Conservation (phyloP, 129 eudicot genomes). For the Deinandra increscens region DNA sequence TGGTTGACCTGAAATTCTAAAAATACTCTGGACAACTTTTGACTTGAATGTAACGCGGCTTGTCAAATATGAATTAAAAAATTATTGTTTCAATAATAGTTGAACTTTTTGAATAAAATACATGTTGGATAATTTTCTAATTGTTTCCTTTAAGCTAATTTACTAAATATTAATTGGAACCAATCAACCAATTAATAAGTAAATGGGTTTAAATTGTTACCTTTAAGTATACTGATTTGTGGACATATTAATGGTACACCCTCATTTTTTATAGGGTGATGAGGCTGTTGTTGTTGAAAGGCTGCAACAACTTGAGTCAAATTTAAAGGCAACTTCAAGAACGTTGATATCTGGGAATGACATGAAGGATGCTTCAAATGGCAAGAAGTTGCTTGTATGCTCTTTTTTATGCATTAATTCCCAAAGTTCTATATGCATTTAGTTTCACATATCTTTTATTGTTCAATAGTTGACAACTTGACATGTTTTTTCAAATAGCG, state of each 20-base stretch:
- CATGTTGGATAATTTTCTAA: too few relatives aligned
- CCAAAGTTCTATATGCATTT: slow-evolving; percentile 5
- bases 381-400: slow-evolving; percentile 66
- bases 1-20: neutral
- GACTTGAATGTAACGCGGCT: neutral
- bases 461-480: slow-evolving; percentile 5
- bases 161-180: neutral
- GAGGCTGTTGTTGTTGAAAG: slow-evolving; percentile 79
- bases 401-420: slow-evolving; percentile 18
- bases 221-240: slow-evolving; percentile 4
- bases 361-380: slow-evolving; percentile 51
- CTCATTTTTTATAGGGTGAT: slow-evolving; percentile 56
- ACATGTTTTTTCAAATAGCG: neutral
- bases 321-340: slow-evolving; percentile 49
- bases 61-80: neutral
- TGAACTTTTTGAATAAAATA: neutral
- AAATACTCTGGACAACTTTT: neutral
- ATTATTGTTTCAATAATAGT: neutral
- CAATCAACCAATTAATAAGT: neutral
- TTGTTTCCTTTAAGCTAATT: neutral
- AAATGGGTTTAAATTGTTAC: neutral
- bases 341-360: slow-evolving; percentile 57
- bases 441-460: neutral
- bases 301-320: slow-evolving; percentile 60
- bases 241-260: slow-evolving; percentile 8